Conservation (phyloP, 305 asterid species). For the Solanum hybrid region DNA sequence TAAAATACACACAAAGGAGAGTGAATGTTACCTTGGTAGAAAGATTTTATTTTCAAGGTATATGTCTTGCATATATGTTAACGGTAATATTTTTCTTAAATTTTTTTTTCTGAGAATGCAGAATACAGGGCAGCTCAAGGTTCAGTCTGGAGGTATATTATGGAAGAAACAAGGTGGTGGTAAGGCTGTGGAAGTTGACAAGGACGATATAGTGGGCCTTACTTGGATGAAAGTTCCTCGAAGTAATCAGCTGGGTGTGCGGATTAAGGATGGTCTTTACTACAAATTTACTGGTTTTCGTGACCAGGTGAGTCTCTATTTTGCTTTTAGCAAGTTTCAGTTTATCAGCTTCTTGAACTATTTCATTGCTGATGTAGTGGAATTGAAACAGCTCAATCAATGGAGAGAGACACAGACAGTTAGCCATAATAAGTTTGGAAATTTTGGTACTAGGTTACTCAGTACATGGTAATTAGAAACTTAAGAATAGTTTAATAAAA, state of each 20-base stretch:
- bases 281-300: conserved; percentile 92
- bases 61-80: neutral
- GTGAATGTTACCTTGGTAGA: neutral
- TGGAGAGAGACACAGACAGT: neutral
- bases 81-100: neutral
- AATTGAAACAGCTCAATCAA: neutral
- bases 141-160: conserved; percentile 67
- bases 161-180: conserved; percentile 99
- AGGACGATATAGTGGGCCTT: conserved; percentile 57
- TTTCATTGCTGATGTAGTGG: neutral
- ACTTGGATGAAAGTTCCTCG: conserved; percentile 98
- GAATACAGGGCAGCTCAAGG: conserved; percentile 89
- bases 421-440: neutral
- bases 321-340: neutral
- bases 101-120: conserved; percentile 19
- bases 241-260: conserved; percentile 83
- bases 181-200: conserved; percentile 88
- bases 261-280: conserved; percentile 75
- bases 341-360: neutral
- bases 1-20: neutral
- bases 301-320: conserved; percentile 52
- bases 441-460: neutral
- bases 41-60: neutral
- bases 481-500: neutral
- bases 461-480: neutral